Evolutionary conservation across 495 filamentous ascomycete species (phyloP), one percentile per base, ranked within the genome.

Genomic region (Penicillium pancosmium): DNA sequence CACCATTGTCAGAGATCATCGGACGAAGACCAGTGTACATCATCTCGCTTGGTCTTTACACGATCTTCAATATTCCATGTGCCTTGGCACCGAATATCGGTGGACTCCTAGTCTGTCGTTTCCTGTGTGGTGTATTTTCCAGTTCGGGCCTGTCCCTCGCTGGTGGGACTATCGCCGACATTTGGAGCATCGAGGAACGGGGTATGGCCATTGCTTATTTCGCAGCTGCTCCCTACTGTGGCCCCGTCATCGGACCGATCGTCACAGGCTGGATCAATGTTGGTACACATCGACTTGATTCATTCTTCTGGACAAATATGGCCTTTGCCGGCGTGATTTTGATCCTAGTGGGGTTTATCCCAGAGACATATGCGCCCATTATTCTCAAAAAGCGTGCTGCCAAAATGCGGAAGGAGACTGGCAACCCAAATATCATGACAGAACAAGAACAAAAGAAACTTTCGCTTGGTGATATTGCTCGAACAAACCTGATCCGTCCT

Each of bases 1-100:
- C 79, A 5, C 92, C 92, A 0, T 69, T 92, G 4, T 91, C 88
- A 7, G 92, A 96, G 66, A 78, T 95, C 50, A 86, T 84, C 60
- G 92, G 92, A 44, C 82, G 92, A 34, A 76, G 77, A 50, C 61
- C 67, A 18, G 84, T 85, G 5, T 75, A 87, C 18, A 80, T 85
- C 57, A 68, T 79, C 46, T 84, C 82, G 25, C 71, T 82, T 44
- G 36, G 69, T 21, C 54, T 78, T 35, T 85, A 87, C 59, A 66
- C 68, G 5, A 77, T 86, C 61, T 86, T 87, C 67, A 77, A 86
- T 36, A 80, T 88, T 33, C 81, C 82, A 2, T 80, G 82, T 41
- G 85, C 82, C 5, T 73, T 86, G 4, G 80, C 82, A 0, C 73
- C 76, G 18, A 87, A 88, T 52, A 64, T 86, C 5, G 71, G 75